A percentile compares a stretch with the other conserved stretches of the same genome.
phyloP scores from a whole-genome alignment of 371 early-diverging fungal genomes.

The Lichtheimia corymbifera region DNA sequence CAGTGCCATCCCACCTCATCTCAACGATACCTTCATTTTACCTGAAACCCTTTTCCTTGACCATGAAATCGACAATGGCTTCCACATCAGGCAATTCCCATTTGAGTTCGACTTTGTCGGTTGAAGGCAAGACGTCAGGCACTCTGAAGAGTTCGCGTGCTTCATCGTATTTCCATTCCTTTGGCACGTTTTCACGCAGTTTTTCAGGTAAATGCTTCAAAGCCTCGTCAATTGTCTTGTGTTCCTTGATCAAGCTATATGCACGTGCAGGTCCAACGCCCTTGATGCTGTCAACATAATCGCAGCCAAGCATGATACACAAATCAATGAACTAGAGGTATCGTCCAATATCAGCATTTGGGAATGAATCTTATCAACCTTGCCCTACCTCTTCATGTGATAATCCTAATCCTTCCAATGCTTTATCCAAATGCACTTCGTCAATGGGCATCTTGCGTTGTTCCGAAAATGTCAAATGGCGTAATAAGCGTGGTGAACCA shows the following conservation, averaged over 20 bases:
- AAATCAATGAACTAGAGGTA: conserved; percentile 97
- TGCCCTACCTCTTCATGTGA: conserved; percentile 66
- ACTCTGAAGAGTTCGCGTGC: conserved; percentile 91
- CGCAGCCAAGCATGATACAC: conserved; percentile 99
- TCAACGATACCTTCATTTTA: conserved; percentile 17
- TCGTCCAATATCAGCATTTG: background rate
- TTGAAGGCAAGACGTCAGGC: conserved; percentile 79
- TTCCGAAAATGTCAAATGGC: conserved; percentile 96
- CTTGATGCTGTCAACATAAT: conserved; percentile 96
- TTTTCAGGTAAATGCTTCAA: conserved; percentile 74
- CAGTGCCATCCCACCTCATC: too few species aligned
- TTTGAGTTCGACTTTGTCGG: conserved; percentile 64
- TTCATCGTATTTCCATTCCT: conserved; percentile 90
- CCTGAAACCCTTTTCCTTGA: conserved; percentile 95
- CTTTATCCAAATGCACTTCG: conserved; percentile 87
- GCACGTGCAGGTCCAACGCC: conserved; percentile 98
- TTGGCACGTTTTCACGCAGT: conserved; percentile 76
- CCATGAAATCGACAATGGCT: conserved; percentile 89
- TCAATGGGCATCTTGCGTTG: conserved; percentile 91
- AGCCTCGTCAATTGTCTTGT: conserved; percentile 88
- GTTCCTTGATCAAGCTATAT: conserved; percentile 85
- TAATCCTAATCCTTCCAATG: conserved; percentile 84
- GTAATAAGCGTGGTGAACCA: conserved; percentile 87
- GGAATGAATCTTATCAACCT: background rate
- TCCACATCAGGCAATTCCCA: conserved; percentile 93